Evolutionary conservation across 179 eudicot genomes (phyloP).

Genomic region (Silene coronaria): DNA sequence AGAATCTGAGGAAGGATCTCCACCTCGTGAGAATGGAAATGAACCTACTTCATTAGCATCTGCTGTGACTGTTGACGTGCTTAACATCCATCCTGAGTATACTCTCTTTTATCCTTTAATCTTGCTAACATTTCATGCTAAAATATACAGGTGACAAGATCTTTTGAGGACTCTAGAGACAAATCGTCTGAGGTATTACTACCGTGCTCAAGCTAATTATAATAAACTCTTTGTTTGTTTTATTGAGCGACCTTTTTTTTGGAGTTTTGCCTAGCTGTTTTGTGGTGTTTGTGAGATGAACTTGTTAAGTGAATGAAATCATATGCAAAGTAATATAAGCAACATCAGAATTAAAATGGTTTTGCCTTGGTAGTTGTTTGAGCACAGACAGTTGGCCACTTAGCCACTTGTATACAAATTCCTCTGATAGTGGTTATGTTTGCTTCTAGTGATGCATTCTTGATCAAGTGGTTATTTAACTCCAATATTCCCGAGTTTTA

Average conservation of each 20-base stretch:
- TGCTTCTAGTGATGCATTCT: not conserved
- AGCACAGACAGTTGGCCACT: not conserved
- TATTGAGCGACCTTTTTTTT: not conserved
- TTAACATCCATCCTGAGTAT: not conserved
- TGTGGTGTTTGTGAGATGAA: not conserved
- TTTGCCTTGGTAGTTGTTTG: not conserved
- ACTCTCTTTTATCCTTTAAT: not conserved
- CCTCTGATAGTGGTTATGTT: not conserved
- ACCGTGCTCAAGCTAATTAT: not conserved
- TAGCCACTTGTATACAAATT: not conserved
- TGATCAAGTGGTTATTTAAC: not conserved
- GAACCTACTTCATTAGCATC: constrained; percentile 44
- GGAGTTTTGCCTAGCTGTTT: not conserved
- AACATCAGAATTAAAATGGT: not conserved
- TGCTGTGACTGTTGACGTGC: constrained; percentile 39
- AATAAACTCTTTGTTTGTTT: not conserved
- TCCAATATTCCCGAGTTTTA: not conserved
- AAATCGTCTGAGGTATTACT: constrained; percentile 55
- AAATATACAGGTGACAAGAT: constrained; percentile 44
- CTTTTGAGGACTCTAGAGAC: constrained; percentile 41
- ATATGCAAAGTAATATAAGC: not conserved
- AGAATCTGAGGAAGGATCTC: constrained; percentile 79
- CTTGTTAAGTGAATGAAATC: not conserved
- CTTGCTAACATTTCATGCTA: not conserved
- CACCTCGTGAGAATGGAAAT: constrained; percentile 58